Evolutionary conservation across 192 early-diverging fungal genomes (phyloP), one percentile per base, ranked within the genome.

Genomic region (Entomortierella chlamydospora): DNA sequence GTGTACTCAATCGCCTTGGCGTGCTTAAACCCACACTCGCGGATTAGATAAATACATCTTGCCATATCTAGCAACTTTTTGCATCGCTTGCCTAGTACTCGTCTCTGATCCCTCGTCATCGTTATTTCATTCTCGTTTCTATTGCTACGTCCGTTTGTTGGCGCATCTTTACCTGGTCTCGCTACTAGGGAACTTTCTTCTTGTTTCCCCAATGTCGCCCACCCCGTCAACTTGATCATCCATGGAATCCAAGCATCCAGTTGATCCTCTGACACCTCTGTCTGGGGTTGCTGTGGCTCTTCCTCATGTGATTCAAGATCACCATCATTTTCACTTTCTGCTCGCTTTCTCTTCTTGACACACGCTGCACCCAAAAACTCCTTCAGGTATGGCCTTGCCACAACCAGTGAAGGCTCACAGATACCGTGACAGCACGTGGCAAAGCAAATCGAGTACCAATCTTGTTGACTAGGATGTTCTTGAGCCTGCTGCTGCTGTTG

Each of bases 401-500:
- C 68, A n/a, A 79, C n/a, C 3, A 61, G 29, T 1, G 61, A 60
- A 11, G 76, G 68, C 26, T 79, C 76, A 23, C 76, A 79, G 25
- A 79, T 70, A 17, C 76, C 76, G 61, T 79, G 76, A 56, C 76
- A 79, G 34, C 76, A 79, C 0, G 76, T 79, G 29, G 76, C 76
- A 39, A 79, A 79, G 41, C 76, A 79, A 34, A 79, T 60, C 18
- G 76, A 79, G 30, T 68, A 79, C 34, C 20, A 12, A 53, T 79
- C 76, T 56, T 66, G 31, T 2, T n/a, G 17, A 2, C 15, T 4
- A 4, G 23, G 12, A 22, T 29, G 26, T 1, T 31, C 28, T 13
- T 43, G n/a, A n/a, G n/a, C n/a, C n/a, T n/a, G 20, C 20, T 64
- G 11, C 28, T 55, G 54, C 4, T 5, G 22, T 15, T 55, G 54